Conservation (phyloP, 805 yeast genomes). For the Candida lessepsii region DNA sequence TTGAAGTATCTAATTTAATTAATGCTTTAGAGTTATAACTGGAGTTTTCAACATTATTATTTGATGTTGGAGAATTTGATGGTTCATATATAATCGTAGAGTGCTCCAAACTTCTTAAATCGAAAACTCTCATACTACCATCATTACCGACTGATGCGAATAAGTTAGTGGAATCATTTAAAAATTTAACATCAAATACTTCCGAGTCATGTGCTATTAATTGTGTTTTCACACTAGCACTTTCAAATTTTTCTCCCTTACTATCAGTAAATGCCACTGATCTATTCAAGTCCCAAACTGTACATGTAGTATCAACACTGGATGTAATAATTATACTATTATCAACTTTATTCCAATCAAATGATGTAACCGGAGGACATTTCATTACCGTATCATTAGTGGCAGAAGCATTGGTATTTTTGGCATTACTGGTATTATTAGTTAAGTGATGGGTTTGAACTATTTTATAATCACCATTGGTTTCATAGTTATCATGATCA, state of each 20-base stretch:
- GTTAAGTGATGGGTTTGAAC: conserved; percentile 42
- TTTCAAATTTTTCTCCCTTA: conserved; percentile 15
- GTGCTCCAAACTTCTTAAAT: conserved; percentile 83
- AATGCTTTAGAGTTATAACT: conserved; percentile 52
- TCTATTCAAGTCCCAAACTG: conserved; percentile 81
- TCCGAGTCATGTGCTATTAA: conserved; percentile 95
- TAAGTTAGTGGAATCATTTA: conserved; percentile 68
- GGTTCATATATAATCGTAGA: conserved; percentile 94
- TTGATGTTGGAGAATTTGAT: conserved; percentile 21
- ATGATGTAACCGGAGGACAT: conserved; percentile 87
- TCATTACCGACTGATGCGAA: conserved; percentile 95
- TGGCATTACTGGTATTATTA: conserved; percentile 28
- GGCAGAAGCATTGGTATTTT: conserved; percentile 7
- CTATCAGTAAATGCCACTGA: conserved; percentile 13
- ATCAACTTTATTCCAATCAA: conserved; percentile 85
- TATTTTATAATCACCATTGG: conserved; percentile 35
- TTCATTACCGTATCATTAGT: conserved; percentile 41
- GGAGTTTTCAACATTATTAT: neutral
- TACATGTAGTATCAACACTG: conserved; percentile 94
- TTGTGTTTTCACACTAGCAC: conserved; percentile 80
- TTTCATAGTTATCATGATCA: conserved; percentile 44
- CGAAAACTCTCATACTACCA: conserved; percentile 92
- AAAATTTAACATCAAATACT: conserved; percentile 87
- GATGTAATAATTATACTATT: conserved; percentile 74
- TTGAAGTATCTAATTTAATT: conserved; percentile 73